Conservation (phyloP, 2,329 filamentous ascomycete species). For the Aphanoascus verrucosus region DNA sequence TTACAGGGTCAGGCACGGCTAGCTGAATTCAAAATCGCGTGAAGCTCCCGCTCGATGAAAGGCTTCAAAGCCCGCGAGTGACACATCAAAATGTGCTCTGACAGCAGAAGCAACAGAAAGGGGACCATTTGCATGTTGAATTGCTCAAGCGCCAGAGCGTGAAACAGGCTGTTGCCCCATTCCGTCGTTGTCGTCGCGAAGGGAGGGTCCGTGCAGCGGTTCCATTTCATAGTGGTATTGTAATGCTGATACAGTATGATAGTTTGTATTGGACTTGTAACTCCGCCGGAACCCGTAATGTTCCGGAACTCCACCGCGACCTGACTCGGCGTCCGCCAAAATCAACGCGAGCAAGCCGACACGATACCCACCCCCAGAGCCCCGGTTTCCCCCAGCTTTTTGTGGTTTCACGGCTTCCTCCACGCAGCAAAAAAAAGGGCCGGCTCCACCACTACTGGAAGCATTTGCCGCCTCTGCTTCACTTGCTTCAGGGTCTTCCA, state of each 20-base stretch:
- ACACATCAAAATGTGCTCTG: too few species aligned
- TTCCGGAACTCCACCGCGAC: conserved; percentile 5
- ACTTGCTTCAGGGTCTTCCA: conserved; percentile 5
- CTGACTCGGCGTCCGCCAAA: background rate
- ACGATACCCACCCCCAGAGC: background rate
- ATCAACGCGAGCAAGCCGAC: background rate
- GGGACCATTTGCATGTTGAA: background rate
- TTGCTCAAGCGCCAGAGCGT: background rate
- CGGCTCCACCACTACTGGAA: conserved; percentile 8
- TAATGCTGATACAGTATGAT: background rate
- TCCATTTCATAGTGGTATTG: background rate
- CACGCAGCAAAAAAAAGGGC: background rate
- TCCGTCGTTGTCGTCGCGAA: background rate
- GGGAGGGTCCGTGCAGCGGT: conserved; percentile 1
- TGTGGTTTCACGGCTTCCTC: conserved; percentile 7
- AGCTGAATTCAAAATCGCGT: conserved; percentile 7
- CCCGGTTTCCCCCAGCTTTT: conserved; percentile 10
- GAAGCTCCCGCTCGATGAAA: background rate
- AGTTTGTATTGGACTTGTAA: background rate
- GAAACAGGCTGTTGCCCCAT: background rate
- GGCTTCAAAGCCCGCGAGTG: background rate
- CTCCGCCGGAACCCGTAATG: conserved; percentile 3
- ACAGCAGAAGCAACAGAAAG: background rate
- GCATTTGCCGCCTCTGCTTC: conserved; percentile 6
- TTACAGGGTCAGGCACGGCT: conserved; percentile 11